Percentiles rank a stretch among this genome's conserved stretches.
Conservation (phyloP, 192 early-diverging fungal genomes). For the Chytriomyces confervae region DNA sequence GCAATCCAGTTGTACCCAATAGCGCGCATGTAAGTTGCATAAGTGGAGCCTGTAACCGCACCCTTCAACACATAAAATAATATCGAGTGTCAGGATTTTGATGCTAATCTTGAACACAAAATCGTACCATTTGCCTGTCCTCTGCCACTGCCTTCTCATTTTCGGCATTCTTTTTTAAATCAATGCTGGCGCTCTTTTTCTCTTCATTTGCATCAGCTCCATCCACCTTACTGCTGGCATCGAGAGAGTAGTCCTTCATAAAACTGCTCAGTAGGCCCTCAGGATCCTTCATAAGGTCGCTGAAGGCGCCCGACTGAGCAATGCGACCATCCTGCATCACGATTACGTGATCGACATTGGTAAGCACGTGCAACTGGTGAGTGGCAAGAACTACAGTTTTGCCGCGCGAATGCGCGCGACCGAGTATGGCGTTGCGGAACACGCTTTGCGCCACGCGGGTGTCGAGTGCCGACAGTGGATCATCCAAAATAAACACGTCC, state of each 20-base stretch:
- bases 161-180: background rate
- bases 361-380: slow-evolving; percentile 46
- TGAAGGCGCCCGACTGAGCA: slow-evolving; percentile 47
- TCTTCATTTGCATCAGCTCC: background rate
- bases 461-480: slow-evolving; percentile 59
- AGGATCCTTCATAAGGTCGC: slow-evolving; percentile 33
- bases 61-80: background rate
- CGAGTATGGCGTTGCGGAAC: slow-evolving; percentile 70
- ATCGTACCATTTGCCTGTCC: slow-evolving; percentile 17
- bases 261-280: slow-evolving; percentile 27
- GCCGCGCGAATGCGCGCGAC: background rate
- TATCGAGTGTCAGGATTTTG: background rate
- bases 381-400: slow-evolving; percentile 49
- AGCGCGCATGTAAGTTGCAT: slow-evolving; percentile 1
- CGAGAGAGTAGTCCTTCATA: slow-evolving; percentile 45
- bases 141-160: slow-evolving; percentile 25
- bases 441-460: slow-evolving; percentile 57
- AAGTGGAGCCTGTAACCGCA: slow-evolving; percentile 4
- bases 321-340: slow-evolving; percentile 44
- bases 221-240: slow-evolving; percentile 12
- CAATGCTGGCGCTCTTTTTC: background rate
- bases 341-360: slow-evolving; percentile 37
- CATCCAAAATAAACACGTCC: slow-evolving; percentile 74
- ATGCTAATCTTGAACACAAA: background rate
- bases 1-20: slow-evolving; percentile 2